phyloP scores from a whole-genome alignment of 345 rosid genomes.

The Pelargonium nanum region DNA sequence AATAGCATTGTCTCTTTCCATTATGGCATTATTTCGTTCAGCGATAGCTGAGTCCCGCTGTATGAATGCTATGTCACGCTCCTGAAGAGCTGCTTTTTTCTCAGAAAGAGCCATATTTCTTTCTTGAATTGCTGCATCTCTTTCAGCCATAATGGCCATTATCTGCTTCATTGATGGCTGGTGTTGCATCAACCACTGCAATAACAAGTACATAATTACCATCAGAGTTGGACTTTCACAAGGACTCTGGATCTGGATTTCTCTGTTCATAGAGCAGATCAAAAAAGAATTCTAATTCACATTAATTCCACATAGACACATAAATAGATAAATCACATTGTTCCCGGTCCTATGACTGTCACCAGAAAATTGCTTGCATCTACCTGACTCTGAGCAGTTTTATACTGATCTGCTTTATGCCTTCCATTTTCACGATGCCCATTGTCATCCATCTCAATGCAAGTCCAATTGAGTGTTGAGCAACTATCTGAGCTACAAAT shows the following conservation, averaged over 20 bases:
- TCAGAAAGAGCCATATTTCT: slow-evolving; percentile 84
- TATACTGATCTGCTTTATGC: slow-evolving; percentile 61
- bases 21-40: slow-evolving; percentile 75
- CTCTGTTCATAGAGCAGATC: neutral
- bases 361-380: no score
- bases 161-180: slow-evolving; percentile 99
- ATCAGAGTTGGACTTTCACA: neutral
- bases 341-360: neutral
- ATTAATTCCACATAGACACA: neutral
- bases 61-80: slow-evolving; percentile 82
- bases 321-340: neutral
- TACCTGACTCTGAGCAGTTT: slow-evolving; percentile 91
- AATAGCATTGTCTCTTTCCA: slow-evolving; percentile 81
- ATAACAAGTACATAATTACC: slow-evolving; percentile 3
- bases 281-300: no score
- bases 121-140: slow-evolving; percentile 91
- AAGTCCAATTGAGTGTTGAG: neutral
- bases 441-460: slow-evolving; percentile 62
- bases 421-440: slow-evolving; percentile 93
- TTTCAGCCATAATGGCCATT: slow-evolving; percentile 90
- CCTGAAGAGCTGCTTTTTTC: slow-evolving; percentile 83
- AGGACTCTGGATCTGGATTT: no score
- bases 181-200: slow-evolving; percentile 88
- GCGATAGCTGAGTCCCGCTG: slow-evolving; percentile 94
- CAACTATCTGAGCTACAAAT: no score